Conservation (phyloP, 306 rosid genomes). For the Lotus japonicus region DNA sequence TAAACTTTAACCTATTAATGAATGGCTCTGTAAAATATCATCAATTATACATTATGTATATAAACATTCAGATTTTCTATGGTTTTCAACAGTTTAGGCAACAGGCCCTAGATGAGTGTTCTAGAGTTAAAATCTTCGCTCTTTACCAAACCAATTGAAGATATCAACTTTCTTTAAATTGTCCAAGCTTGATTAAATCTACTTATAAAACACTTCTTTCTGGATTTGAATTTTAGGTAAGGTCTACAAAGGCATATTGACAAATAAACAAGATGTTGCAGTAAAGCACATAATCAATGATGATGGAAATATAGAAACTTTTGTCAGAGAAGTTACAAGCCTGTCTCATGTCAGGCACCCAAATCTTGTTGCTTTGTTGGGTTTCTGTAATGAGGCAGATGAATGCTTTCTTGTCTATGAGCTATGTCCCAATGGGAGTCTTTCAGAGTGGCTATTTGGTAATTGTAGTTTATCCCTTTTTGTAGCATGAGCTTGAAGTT, state of each 20-base stretch:
- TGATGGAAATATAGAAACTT: constrained; percentile 50
- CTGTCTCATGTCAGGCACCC: constrained; percentile 51
- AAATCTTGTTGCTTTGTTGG: constrained; percentile 50
- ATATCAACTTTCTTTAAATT: background rate
- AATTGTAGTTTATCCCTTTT: background rate
- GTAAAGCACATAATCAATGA: constrained; percentile 57
- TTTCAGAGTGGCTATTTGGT: constrained; percentile 71
- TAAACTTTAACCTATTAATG: background rate
- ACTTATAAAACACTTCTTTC: background rate
- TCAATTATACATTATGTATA: background rate
- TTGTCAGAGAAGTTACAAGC: constrained; percentile 48
- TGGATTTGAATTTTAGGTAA: constrained; percentile 34
- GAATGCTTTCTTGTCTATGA: constrained; percentile 64
- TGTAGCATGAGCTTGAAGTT: background rate
- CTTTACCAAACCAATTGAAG: background rate
- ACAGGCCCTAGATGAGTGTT: background rate
- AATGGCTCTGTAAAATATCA: background rate
- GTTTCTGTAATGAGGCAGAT: constrained; percentile 40
- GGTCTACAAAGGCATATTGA: constrained; percentile 45
- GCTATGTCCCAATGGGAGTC: constrained; percentile 51
- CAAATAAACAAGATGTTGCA: constrained; percentile 45
- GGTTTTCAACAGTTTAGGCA: background rate
- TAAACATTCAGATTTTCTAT: background rate
- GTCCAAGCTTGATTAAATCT: background rate
- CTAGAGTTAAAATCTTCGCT: background rate